These are phyloP conservation scores for Trichocladium antarcticum DNA, from an alignment of 495 filamentous ascomycete genomes.

Conservation along the genomic window DNA sequence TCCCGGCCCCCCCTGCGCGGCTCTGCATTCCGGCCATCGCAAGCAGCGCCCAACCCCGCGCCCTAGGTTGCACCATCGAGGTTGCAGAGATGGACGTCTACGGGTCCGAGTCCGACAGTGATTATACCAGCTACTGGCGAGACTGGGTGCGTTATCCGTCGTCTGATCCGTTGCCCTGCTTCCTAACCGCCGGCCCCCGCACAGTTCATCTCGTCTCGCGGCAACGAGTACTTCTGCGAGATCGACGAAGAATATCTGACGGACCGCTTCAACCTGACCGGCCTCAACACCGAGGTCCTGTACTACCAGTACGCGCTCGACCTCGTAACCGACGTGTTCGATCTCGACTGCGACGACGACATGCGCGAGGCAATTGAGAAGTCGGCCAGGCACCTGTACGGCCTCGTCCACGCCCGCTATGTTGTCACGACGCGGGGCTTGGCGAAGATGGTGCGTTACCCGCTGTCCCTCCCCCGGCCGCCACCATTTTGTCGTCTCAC, in stretches of 20 bases:
- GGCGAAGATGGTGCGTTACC: slow-evolving; percentile 73
- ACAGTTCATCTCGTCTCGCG: slow-evolving; percentile 92
- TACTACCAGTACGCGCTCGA: slow-evolving; percentile 99
- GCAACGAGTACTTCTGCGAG: slow-evolving; percentile 99
- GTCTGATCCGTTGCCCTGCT: not conserved
- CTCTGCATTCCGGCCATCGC: too few species aligned
- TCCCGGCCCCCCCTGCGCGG: too few species aligned
- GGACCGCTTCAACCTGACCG: slow-evolving; percentile 96
- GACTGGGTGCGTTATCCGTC: slow-evolving; percentile 67
- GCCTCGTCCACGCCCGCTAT: slow-evolving; percentile 90
- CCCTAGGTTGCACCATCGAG: too few species aligned
- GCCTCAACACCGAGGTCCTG: slow-evolving; percentile 90
- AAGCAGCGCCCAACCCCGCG: too few species aligned
- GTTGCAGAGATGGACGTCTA: slow-evolving; percentile 69
- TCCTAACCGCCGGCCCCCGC: not conserved
- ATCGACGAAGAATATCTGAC: slow-evolving; percentile 99
- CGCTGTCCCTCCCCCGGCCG: too few species aligned
- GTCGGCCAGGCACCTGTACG: slow-evolving; percentile 90
- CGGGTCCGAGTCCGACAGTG: slow-evolving; percentile 93
- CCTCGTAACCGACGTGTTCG: slow-evolving; percentile 99
- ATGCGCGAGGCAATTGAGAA: slow-evolving; percentile 98
- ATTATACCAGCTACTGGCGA: slow-evolving; percentile 98
- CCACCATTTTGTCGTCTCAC: not conserved
- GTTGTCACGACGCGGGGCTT: slow-evolving; percentile 92
- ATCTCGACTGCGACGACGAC: slow-evolving; percentile 96